Base-by-base conservation (phyloP, 257 asterid genomes). In the Solanum corneliomulleri region DNA sequence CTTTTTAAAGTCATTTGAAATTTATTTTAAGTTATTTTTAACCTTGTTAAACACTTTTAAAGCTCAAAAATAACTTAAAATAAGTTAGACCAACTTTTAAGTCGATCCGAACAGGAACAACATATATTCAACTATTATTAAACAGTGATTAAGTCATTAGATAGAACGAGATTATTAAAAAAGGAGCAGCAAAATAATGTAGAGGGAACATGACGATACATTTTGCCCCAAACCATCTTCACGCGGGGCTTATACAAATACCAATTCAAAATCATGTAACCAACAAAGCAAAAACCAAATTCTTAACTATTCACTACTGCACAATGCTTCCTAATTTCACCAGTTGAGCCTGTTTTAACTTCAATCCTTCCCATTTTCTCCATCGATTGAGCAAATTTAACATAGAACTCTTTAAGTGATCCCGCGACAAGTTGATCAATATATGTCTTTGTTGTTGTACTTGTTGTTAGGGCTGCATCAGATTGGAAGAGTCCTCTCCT, bases 401-500 rank as follows among this genome's bases (percentile, higher is more conserved):
- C 27, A 11, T 23, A 93, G 88, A 95, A 95, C 49, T 85, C 90
- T 15, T 70, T 14, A 6, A 88, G 62, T 6, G 91, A 85, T 60
- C 93, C 97, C 0, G 86, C 78, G n/a, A 87, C 87, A 82, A 90
- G 68, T 88, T 90, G 91, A 15, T 86, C 86, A 56, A 95, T 88
- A 42, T 85, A 74, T 49, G 92, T 86, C 52, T 76, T 82, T 0
- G 97, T 91, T 37, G 89, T 87, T 0, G 95, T 86, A 31, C 88
- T 92, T 2, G 93, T 92, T 13, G 88, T 15, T 62, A 94, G 62
- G 0, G 97, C 94, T 9, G 96, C 91, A 89, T 95, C 98, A 1
- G 96, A 94, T 56, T 91, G 85, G 72, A 94, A 94, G 25, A 94
- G 88, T 1, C 97, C 98, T 88, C 97, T 91, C 56, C 95, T 89